Conservation (phyloP, 805 yeast species). For the Starmerella bombi region DNA sequence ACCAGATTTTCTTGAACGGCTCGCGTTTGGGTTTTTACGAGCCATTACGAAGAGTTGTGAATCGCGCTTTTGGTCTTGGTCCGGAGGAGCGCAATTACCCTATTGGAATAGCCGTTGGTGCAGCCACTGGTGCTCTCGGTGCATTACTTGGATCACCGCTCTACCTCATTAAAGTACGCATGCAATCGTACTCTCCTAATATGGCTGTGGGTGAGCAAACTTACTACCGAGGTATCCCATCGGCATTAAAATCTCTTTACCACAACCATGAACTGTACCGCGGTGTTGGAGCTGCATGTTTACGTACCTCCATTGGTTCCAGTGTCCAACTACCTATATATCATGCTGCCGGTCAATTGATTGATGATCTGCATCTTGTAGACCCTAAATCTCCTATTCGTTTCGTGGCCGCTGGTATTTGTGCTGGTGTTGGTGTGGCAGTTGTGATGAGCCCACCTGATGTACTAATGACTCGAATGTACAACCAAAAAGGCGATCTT, state of each 20-base stretch:
- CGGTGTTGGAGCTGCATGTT: slow-evolving; percentile 88
- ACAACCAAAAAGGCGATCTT: slow-evolving; percentile 81
- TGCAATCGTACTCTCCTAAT: slow-evolving; percentile 75
- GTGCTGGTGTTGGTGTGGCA: slow-evolving; percentile 85
- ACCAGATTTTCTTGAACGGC: slow-evolving; percentile 86
- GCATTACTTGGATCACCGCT: slow-evolving; percentile 85
- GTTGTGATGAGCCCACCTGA: slow-evolving; percentile 97
- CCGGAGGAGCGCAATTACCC: slow-evolving; percentile 38
- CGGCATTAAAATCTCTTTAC: slow-evolving; percentile 55
- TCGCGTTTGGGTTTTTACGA: slow-evolving; percentile 91
- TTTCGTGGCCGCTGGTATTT: slow-evolving; percentile 24
- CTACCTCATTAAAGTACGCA: slow-evolving; percentile 83
- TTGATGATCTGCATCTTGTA: slow-evolving; percentile 38
- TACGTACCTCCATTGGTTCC: slow-evolving; percentile 93
- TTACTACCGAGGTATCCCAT: slow-evolving; percentile 53
- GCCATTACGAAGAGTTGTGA: slow-evolving; percentile 55
- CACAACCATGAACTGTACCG: slow-evolving; percentile 65
- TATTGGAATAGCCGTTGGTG: slow-evolving; percentile 70
- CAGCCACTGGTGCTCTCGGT: slow-evolving; percentile 74
- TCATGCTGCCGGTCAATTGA: slow-evolving; percentile 54
- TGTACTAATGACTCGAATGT: slow-evolving; percentile 84
- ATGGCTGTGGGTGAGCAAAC: slow-evolving; percentile 84
- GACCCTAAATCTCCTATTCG: slow-evolving; percentile 33
- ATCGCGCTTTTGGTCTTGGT: slow-evolving; percentile 41
- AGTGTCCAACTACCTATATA: slow-evolving; percentile 89